Evolutionary conservation across 78 protist species (phyloP), one percentile per base, ranked within the genome.

Genomic region (Chrysochromulina tobinii): DNA sequence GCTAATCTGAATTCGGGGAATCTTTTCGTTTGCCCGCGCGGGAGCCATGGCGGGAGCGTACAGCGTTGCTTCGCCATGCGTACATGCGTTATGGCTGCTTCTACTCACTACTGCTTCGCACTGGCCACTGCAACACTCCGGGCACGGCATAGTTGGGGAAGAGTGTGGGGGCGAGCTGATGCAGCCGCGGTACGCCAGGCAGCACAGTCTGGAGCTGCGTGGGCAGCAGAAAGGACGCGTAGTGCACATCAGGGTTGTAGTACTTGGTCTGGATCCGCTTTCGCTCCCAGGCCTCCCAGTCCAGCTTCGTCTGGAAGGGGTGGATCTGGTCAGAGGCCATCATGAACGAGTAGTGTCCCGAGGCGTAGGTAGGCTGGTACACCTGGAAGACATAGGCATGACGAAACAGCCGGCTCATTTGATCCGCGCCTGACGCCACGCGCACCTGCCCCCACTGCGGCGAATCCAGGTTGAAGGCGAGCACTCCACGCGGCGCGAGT

Each of bases 201-300:
- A 59, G 12, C 64, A 59, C 64, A 7, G 64, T 59, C 64, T 59
- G 64, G 17, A 67, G 11, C 48, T 67, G 73, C 38, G 73, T 18
- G 17, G 73, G 7, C 38, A 67, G 73, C 38, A 67, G 5, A 38
- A 89, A 89, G 7, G 91, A 66, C 7, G 81, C 91, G 77, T 88
- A 64, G 91, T 88, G 91, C 8, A 88, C 81, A n/a, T 88, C 91
- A 9, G 38, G 23, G n/a, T 66, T 88, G 91, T 88, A 88, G 77
- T 88, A 88, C 27, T 14, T 7, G 27, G 77, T 88, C 11, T 25
- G 48, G 68, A 88, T 88, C 20, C 9, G 17, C 59, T 68, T 18
- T 25, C 5, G n/a, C 25, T 3, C 21, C 61, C 55, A 88, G 53
- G 25, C n/a, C 23, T 1, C 12, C 91, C 91, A 88, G 3, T 88